Evolutionary conservation across 2,329 filamentous ascomycete genomes (phyloP), one percentile per base, ranked within the genome.

Genomic region (Pyrenochaeta sp.): DNA sequence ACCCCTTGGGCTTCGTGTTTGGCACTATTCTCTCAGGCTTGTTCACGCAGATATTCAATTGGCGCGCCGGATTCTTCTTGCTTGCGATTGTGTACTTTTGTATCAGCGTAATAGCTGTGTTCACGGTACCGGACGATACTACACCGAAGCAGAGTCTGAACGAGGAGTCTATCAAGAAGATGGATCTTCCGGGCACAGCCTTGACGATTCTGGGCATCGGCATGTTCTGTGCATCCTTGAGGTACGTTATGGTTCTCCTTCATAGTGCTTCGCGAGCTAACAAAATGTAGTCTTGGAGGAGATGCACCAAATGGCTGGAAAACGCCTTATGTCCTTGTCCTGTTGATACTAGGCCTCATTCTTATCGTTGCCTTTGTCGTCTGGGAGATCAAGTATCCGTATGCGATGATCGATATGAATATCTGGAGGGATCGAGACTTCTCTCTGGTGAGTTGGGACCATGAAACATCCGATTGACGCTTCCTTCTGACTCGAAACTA

Each of bases 141-240:
- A 73, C 74, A n/a, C 57, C 60, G 59, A 83, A 73, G 59, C 73
- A 61, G 54, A 76, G 51, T 18, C 63, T 75, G 42, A 77, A 68
- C 26, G 68, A 58, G 51, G 65, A 79, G 41, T 79, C 79, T 0
- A 26, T 85, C 27, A 81, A 78, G 61, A 76, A 72, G 26, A 82
- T 88, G 56, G 85, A 88, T 67, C 64, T 82, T 6, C 66, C 86
- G 0, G 85, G 85, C 0, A 84, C 82, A 0, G 58, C 78, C 1
- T 66, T 87, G 47, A 83, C 84, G 3, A 77, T 88, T 22, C 74
- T 80, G n/a, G 85, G 85, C 0, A 84, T 86, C 44, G 84, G 82
- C 3, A 77, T 85, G 74, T 82, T 87, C 59, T 84, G 82, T 10
- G 82, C 82, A 15, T 81, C 80, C 2, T 71, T 87, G 44, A 84